Percentiles rank a stretch among this genome's conserved stretches.
Evolutionary conservation across 225 moss, liverwort and hornwort species (phyloP).

Genomic region (Asterella californica): DNA sequence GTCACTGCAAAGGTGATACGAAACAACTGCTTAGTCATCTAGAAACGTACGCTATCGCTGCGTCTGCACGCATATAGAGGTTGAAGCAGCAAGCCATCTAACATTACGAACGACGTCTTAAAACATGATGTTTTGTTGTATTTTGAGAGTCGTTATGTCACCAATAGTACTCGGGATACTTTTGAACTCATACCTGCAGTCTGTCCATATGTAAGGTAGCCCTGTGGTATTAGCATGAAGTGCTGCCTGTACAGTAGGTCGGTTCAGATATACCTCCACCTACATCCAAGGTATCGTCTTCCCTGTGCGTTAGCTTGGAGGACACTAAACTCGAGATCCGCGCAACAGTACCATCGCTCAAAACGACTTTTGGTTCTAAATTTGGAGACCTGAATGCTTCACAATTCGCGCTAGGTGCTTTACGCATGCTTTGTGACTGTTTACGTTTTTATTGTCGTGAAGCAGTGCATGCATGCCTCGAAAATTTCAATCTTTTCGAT

Average conservation of each 20-base stretch:
- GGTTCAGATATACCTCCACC: constrained; percentile 83
- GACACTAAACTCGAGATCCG: not conserved
- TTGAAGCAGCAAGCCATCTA: not conserved
- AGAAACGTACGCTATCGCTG: not conserved
- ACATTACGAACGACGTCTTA: not conserved
- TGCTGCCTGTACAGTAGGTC: constrained; percentile 76
- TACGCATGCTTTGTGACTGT: no score
- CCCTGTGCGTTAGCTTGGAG: not conserved
- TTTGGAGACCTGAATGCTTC: no score
- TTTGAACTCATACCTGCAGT: constrained; percentile 60
- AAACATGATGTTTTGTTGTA: no score
- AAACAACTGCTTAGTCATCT: not conserved
- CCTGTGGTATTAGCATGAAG: constrained; percentile 70
- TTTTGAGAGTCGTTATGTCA: not conserved
- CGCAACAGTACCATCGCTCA: not conserved
- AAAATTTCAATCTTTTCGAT: not conserved
- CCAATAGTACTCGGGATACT: not conserved
- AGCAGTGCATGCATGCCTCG: not conserved
- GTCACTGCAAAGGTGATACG: constrained; percentile 41
- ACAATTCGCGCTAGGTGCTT: no score
- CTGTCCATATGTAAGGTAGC: constrained; percentile 65
- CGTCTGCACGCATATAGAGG: not conserved
- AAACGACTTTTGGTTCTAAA: not conserved
- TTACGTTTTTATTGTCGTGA: no score
- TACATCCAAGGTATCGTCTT: constrained; percentile 18